Base-by-base conservation (phyloP, 208 protist genomes). In the Histomonas meleagridis region DNA sequence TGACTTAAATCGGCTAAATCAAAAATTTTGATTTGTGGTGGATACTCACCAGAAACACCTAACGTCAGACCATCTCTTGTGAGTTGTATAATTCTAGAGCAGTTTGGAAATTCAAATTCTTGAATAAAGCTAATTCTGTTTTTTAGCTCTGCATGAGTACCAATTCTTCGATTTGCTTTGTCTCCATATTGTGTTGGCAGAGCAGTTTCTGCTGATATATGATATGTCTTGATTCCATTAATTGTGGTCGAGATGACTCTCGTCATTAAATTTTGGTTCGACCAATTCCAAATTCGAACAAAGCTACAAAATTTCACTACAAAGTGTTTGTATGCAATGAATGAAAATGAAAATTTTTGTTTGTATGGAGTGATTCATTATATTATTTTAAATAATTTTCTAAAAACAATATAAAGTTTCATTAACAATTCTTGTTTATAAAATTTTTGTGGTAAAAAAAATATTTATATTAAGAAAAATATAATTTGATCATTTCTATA, bases 11-110 rank as follows among this genome's bases (percentile, higher is more conserved):
- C 53, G 28, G 26, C 10, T 18, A 91, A 32, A 62, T 91, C 86
- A 35, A 91, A 91, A 12, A 91, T 65, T 69, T 91, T 91, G 2
- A 91, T 65, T n/a, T 65, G 26, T 9, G 86, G 86, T 69, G 86
- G 86, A 69, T 91, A 91, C 26, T 69, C 86, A 32, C 86, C 86
- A 49, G 40, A 69, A 26, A 65, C 86, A 46, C 18, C 86, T 21
- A 91, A 10, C 18, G 53, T 69, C 32, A 51, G 43, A 26, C 49
- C 49, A 28, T 91, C 86, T 48, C 26, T 7, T 51, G 46, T 55
- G 55, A 86, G 10, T 28, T 86, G 10, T 14, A 86, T 55, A 38
- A 38, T 0, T 40, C 76, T 86, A 32, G 76, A 86, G 38, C 76
- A 57, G 0, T 46, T 46, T 21, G 76, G 38, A 55, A 86, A 86